Percentiles rank a stretch among this genome's conserved stretches.
Evolutionary conservation across 1,284 basidiomycete species (phyloP).

Genomic region (Lignosus rhinocerotis): DNA sequence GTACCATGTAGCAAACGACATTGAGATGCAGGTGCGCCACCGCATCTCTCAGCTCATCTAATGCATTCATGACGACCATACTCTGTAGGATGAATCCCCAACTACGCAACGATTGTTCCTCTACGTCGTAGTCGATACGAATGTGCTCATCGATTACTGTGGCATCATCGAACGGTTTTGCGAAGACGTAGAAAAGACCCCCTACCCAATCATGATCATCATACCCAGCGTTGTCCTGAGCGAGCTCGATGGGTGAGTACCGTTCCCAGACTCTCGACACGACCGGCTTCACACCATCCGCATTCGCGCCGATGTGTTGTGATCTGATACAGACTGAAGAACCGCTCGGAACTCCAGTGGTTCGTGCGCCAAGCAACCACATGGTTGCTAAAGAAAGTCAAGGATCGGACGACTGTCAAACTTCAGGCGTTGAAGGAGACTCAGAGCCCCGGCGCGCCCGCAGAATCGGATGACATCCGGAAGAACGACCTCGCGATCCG

Average conservation of each 20-base stretch:
- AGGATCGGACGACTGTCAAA: slow-evolving; percentile 56
- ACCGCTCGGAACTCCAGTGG: slow-evolving; percentile 56
- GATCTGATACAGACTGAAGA: slow-evolving; percentile 56
- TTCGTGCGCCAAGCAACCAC: slow-evolving; percentile 69
- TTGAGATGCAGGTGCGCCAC: slow-evolving; percentile 60
- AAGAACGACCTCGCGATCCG: slow-evolving; percentile 67
- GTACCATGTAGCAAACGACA: slow-evolving; percentile 59
- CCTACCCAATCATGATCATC: slow-evolving; percentile 54
- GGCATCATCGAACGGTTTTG: slow-evolving; percentile 64
- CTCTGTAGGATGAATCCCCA: slow-evolving; percentile 22
- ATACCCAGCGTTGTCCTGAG: slow-evolving; percentile 71
- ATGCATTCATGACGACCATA: neutral
- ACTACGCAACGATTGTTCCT: slow-evolving; percentile 19
- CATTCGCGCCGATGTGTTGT: neutral
- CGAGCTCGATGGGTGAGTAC: slow-evolving; percentile 68
- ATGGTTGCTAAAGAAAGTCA: slow-evolving; percentile 68
- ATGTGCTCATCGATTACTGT: slow-evolving; percentile 67
- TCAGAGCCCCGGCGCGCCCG: slow-evolving; percentile 37
- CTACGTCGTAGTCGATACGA: slow-evolving; percentile 70
- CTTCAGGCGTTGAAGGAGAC: slow-evolving; percentile 71
- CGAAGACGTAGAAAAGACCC: slow-evolving; percentile 52
- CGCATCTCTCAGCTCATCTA: neutral
- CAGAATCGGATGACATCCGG: slow-evolving; percentile 18
- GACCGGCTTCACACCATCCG: neutral
- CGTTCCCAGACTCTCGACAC: neutral